Conservation (phyloP, 2,329 filamentous ascomycete genomes). For the Stagonosporopsis cucurbitacearum region DNA sequence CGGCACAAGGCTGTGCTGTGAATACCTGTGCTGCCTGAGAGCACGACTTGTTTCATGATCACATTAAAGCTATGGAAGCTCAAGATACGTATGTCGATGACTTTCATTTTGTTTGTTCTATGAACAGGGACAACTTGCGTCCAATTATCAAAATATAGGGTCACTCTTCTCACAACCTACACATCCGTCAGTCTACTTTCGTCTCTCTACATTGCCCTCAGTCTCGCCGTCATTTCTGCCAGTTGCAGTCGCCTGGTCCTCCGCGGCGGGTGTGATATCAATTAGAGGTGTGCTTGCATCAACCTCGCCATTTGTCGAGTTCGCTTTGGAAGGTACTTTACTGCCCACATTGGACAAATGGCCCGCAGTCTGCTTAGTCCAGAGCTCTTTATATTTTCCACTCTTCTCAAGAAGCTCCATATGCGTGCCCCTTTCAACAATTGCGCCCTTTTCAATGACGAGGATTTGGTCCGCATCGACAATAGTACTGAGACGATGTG, state of each 20-base stretch:
- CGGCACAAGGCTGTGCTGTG: constrained; percentile 8
- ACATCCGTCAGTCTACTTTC: constrained; percentile 12
- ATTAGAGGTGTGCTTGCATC: constrained; percentile 23
- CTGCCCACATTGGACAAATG: constrained; percentile 27
- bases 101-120: neutral
- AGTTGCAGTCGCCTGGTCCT: constrained; percentile 27
- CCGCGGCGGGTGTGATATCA: constrained; percentile 33
- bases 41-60: neutral
- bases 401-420: constrained; percentile 72
- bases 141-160: neutral
- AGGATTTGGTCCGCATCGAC: constrained; percentile 86
- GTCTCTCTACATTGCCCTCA: constrained; percentile 19
- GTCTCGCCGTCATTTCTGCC: constrained; percentile 14
- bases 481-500: constrained; percentile 84
- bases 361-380: constrained; percentile 75
- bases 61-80: neutral
- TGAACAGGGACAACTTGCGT: neutral
- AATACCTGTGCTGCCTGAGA: neutral
- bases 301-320: constrained; percentile 22
- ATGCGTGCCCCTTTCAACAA: constrained; percentile 80
- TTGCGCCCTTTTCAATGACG: constrained; percentile 76
- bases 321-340: constrained; percentile 26
- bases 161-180: neutral
- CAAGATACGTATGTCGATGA: neutral
- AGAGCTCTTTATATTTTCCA: constrained; percentile 83